phyloP scores from a whole-genome alignment of 2,329 filamentous ascomycete species.

The Xylaria sp. region DNA sequence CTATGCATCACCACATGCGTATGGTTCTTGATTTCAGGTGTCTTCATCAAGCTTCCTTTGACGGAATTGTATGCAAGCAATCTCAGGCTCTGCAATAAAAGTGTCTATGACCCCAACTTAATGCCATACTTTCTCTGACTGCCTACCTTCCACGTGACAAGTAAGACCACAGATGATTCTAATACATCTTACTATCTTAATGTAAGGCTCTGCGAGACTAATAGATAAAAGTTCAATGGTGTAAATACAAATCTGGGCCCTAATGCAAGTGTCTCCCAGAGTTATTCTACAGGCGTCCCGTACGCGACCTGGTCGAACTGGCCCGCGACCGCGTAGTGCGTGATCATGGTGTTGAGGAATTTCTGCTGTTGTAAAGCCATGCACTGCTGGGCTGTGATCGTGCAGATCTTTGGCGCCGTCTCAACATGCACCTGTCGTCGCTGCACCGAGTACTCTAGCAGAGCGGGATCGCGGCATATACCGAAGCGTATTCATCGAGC shows the following conservation, averaged over 20 bases:
- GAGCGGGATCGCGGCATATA: constrained; percentile 48
- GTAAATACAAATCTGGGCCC: no score
- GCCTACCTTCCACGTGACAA: background rate
- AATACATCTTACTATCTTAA: no score
- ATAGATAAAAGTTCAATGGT: no score
- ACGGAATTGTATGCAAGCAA: background rate
- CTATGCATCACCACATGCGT: background rate
- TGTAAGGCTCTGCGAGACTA: no score
- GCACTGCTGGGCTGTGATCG: constrained; percentile 46
- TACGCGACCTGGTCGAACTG: constrained; percentile 35
- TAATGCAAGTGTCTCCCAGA: no score
- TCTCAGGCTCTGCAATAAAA: background rate
- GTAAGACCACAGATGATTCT: no score
- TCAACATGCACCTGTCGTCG: constrained; percentile 49
- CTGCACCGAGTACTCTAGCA: constrained; percentile 5
- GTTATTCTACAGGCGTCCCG: background rate
- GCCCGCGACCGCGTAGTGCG: constrained; percentile 45
- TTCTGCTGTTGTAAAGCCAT: constrained; percentile 45
- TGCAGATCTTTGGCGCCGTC: constrained; percentile 48
- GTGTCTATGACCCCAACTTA: background rate
- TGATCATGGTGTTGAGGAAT: constrained; percentile 45
- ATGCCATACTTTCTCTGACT: background rate
- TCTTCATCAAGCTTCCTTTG: background rate
- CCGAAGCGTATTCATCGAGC: constrained; percentile 47
- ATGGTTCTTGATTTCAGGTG: background rate